These are phyloP conservation scores for Colletotrichum lini DNA, from an alignment of 2,329 filamentous ascomycete genomes.

Conservation along the genomic window DNA sequence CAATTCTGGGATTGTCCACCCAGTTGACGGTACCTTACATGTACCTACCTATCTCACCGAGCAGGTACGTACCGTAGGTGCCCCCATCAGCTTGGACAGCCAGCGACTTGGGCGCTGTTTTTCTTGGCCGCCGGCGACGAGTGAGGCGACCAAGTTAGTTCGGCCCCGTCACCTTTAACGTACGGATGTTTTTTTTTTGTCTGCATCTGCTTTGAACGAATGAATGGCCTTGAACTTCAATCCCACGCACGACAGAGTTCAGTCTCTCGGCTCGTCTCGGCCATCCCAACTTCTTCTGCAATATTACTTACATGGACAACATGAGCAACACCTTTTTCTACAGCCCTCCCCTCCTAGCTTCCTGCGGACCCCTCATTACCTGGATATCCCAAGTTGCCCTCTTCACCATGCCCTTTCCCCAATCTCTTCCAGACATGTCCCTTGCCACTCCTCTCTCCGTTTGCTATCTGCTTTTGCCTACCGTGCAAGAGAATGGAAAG, in stretches of 20 bases:
- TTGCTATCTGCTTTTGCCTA: background rate
- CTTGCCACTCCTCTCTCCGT: background rate
- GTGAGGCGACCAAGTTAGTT: background rate
- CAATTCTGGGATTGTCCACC: too few relatives aligned
- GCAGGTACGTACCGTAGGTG: too few relatives aligned
- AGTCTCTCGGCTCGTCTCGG: background rate
- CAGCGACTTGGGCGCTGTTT: too few relatives aligned
- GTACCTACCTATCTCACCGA: too few relatives aligned
- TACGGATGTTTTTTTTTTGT: too few relatives aligned
- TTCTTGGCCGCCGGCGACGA: background rate
- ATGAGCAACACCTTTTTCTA: too few relatives aligned
- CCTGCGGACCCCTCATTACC: background rate
- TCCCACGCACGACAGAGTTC: background rate
- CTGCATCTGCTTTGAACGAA: too few relatives aligned
- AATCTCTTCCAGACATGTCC: slow-evolving; percentile 9
- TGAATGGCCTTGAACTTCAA: too few relatives aligned
- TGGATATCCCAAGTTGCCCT: slow-evolving; percentile 5
- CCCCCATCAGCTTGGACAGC: too few relatives aligned
- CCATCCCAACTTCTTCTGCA: background rate
- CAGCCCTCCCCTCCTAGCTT: background rate
- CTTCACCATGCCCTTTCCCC: background rate
- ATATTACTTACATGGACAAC: too few relatives aligned
- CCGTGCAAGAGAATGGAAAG: background rate
- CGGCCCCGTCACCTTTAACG: too few relatives aligned
- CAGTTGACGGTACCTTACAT: too few relatives aligned